Evolutionary conservation across 2,329 filamentous ascomycete genomes (phyloP).

Genomic region (Fonsecaea pugnacius): DNA sequence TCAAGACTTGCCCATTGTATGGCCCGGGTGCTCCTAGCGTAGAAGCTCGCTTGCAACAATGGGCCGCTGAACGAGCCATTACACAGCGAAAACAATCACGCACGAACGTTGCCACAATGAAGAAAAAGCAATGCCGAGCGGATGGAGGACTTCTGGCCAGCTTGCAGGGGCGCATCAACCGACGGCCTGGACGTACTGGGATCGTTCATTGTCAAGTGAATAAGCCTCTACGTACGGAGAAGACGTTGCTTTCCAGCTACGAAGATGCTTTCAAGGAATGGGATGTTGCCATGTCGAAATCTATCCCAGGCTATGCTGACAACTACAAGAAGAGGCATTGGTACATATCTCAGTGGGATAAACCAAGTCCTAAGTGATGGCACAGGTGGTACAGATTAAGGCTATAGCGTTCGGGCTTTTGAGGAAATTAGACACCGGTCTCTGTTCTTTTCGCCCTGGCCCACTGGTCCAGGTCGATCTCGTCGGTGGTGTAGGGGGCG

Average conservation of each 20-base stretch:
- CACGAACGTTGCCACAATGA: neutral
- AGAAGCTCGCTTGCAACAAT: neutral
- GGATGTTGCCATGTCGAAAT: slow-evolving; percentile 12
- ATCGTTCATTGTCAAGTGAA: slow-evolving; percentile 8
- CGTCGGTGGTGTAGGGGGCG: neutral
- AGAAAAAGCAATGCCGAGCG: neutral
- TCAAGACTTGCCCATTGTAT: neutral
- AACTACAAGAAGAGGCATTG: slow-evolving; percentile 11
- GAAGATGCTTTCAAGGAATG: slow-evolving; percentile 10
- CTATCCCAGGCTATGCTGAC: slow-evolving; percentile 9
- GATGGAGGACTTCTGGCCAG: slow-evolving; percentile 2
- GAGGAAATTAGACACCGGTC: neutral
- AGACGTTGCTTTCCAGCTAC: slow-evolving; percentile 2
- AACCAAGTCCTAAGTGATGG: slow-evolving; percentile 5
- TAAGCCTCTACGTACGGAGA: neutral
- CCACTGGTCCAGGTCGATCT: neutral
- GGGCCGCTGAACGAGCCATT: neutral
- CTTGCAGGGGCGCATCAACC: neutral
- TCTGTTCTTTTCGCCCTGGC: neutral
- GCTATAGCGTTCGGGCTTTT: neutral
- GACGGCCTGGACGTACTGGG: neutral
- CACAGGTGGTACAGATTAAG: neutral
- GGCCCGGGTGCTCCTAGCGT: neutral
- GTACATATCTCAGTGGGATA: slow-evolving; percentile 9
- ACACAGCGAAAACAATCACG: neutral